Evolutionary conservation across 805 yeast genomes (phyloP).

Genomic region (Isabelozyma pseudorhagii): DNA sequence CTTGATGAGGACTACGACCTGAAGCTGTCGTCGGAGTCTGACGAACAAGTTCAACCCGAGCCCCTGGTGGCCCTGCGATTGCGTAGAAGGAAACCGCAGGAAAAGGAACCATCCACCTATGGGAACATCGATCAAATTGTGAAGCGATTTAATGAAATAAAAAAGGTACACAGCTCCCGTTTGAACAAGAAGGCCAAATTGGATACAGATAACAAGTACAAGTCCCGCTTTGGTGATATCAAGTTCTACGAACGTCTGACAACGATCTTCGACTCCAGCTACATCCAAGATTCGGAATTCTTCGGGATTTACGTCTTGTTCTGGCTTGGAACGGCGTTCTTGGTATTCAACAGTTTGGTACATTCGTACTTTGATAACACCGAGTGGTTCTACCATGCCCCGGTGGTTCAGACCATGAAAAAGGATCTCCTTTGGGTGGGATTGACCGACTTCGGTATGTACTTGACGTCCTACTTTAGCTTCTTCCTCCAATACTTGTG

Average conservation of each 20-base stretch:
- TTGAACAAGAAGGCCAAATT: not conserved
- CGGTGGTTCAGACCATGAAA: slow-evolving; percentile 55
- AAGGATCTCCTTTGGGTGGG: slow-evolving; percentile 68
- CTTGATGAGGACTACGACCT: not conserved
- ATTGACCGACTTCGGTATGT: slow-evolving; percentile 72
- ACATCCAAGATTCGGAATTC: slow-evolving; percentile 48
- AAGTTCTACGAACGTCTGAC: slow-evolving; percentile 38
- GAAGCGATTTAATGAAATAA: not conserved
- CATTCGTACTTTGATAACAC: slow-evolving; percentile 47
- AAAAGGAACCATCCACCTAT: not conserved
- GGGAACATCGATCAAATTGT: not conserved
- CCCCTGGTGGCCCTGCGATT: not conserved
- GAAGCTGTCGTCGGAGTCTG: not conserved
- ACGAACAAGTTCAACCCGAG: not conserved
- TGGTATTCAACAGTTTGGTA: slow-evolving; percentile 50
- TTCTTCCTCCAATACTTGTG: slow-evolving; percentile 58
- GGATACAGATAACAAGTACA: slow-evolving; percentile 15
- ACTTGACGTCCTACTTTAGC: slow-evolving; percentile 59
- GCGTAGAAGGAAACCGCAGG: not conserved
- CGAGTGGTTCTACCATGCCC: slow-evolving; percentile 46
- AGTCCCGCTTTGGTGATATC: slow-evolving; percentile 56
- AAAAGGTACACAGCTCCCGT: not conserved
- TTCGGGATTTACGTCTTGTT: slow-evolving; percentile 79
- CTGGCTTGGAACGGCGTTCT: slow-evolving; percentile 66
- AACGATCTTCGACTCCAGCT: slow-evolving; percentile 52